Conservation (phyloP, 495 filamentous ascomycete genomes). For the Aspergillus sclerotiicarbonarius region DNA sequence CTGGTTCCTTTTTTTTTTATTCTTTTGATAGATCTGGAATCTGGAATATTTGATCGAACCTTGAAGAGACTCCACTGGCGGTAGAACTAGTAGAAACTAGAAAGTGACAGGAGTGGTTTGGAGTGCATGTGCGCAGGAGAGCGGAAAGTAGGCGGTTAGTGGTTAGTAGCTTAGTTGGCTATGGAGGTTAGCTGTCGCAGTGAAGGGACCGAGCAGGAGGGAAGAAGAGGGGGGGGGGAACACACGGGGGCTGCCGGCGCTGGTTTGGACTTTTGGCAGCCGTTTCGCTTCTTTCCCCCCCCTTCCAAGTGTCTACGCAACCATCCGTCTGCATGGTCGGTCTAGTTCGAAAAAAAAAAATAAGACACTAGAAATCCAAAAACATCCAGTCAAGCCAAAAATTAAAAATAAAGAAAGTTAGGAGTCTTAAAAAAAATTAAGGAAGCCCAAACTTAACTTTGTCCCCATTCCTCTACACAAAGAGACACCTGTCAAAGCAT, state of each 20-base stretch:
- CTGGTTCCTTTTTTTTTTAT: background rate
- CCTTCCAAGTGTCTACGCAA: constrained; percentile 26
- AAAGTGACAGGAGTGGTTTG: constrained; percentile 1
- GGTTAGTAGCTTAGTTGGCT: background rate
- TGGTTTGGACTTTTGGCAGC: constrained; percentile 10
- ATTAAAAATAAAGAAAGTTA: background rate
- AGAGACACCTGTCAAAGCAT: constrained; percentile 14
- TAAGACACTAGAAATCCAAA: background rate
- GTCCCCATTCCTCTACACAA: constrained; percentile 2
- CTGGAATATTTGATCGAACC: background rate
- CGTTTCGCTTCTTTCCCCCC: constrained; percentile 14
- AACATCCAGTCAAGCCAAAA: background rate
- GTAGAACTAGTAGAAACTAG: background rate
- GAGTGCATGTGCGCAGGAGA: constrained; percentile 6
- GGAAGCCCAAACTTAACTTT: background rate
- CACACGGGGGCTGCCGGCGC: constrained; percentile 7
- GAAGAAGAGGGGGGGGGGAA: constrained; percentile 5
- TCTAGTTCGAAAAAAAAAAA: constrained; percentile 13
- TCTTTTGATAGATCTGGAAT: background rate
- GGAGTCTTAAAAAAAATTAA: background rate
- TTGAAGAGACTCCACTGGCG: too few species aligned
- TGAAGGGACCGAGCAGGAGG: constrained; percentile 7
- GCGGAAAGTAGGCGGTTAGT: background rate
- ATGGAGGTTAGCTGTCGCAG: background rate
- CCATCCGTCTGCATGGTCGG: constrained; percentile 20